Percentiles rank a stretch among this genome's conserved stretches.
Conservation (phyloP, 148 eudicot genomes). For the Silene latifolia region DNA sequence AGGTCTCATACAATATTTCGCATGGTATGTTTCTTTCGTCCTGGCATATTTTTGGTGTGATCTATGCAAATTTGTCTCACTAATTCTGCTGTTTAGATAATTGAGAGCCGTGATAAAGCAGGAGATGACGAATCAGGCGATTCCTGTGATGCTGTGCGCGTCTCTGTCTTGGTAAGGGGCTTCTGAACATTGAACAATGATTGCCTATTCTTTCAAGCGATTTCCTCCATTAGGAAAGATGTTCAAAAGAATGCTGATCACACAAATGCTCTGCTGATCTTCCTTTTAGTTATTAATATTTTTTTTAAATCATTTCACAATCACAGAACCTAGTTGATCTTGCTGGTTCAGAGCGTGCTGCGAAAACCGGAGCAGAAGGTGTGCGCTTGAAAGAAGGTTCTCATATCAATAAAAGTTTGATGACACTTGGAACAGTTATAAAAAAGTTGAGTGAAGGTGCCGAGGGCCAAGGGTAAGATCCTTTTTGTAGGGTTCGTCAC, state of each 20-base stretch:
- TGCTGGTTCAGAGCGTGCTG: slow-evolving; percentile 99
- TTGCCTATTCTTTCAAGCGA: slow-evolving; percentile 4
- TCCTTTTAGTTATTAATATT: background rate
- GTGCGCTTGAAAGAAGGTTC: slow-evolving; percentile 98
- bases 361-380: slow-evolving; percentile 99
- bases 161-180: slow-evolving; percentile 75
- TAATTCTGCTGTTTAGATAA: slow-evolving; percentile 50
- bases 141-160: slow-evolving; percentile 97
- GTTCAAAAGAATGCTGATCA: background rate
- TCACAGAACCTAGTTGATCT: slow-evolving; percentile 92
- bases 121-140: slow-evolving; percentile 58
- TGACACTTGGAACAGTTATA: slow-evolving; percentile 97
- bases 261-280: slow-evolving; percentile 1
- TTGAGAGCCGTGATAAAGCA: slow-evolving; percentile 88
- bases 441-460: slow-evolving; percentile 97
- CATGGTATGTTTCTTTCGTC: slow-evolving; percentile 53
- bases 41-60: background rate
- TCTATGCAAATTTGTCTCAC: slow-evolving; percentile 15
- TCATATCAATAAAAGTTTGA: slow-evolving; percentile 93
- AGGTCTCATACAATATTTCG: slow-evolving; percentile 98
- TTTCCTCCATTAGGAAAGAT: background rate
- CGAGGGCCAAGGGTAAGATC: slow-evolving; percentile 91
- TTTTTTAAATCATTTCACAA: background rate
- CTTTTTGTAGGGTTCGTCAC: slow-evolving; percentile 12
- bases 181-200: background rate